phyloP scores from a whole-genome alignment of 2,329 filamentous ascomycete genomes.

The Trichophyton schoenleinii region DNA sequence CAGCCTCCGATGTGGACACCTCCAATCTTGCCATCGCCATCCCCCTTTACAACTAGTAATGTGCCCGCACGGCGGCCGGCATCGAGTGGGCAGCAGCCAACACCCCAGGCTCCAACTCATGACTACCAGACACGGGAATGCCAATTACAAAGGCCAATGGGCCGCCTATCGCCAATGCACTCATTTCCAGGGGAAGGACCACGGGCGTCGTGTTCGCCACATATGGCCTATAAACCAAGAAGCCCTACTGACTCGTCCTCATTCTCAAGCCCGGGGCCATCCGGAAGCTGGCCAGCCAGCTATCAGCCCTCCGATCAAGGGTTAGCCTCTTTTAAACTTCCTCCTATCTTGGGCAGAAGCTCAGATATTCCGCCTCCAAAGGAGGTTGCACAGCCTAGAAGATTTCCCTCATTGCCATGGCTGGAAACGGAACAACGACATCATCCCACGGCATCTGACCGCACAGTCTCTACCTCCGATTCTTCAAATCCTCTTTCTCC shows the following conservation, averaged over 20 bases:
- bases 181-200: constrained; percentile 3
- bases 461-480: neutral
- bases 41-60: neutral
- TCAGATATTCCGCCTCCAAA: neutral
- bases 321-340: constrained; percentile 1
- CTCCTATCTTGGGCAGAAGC: neutral
- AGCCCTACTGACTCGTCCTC: constrained; percentile 4
- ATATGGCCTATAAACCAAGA: constrained; percentile 4
- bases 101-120: neutral
- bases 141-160: neutral
- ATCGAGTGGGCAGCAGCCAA: constrained; percentile 5
- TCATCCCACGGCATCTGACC: neutral
- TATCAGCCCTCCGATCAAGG: neutral
- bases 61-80: neutral
- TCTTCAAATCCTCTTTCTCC: constrained; percentile 2
- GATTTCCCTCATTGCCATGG: constrained; percentile 2
- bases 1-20: constrained; percentile 8
- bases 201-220: constrained; percentile 1
- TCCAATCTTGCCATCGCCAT: constrained; percentile 10
- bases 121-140: neutral
- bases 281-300: neutral
- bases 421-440: neutral
- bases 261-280: constrained; percentile 3
- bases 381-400: neutral
- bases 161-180: constrained; percentile 2